Percentiles rank a stretch among this genome's conserved stretches.
phyloP scores from a whole-genome alignment of 805 yeast species.

The Priceomyces medius region DNA sequence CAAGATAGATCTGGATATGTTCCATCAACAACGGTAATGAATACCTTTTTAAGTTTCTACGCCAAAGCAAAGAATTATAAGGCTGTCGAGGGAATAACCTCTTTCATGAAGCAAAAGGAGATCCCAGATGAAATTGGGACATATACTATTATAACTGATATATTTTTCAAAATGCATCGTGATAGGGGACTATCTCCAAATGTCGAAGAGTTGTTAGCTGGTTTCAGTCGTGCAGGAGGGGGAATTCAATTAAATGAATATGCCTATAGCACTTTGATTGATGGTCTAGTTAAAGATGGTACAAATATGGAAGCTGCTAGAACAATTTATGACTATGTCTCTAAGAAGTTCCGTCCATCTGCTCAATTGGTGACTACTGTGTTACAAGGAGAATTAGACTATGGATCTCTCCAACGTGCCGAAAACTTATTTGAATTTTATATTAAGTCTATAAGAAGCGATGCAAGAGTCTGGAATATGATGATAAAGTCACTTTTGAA shows the following conservation, averaged over 20 bases:
- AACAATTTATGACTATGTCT: slow-evolving; percentile 43
- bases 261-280: slow-evolving; percentile 53
- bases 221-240: slow-evolving; percentile 33
- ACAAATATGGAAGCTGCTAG: slow-evolving; percentile 52
- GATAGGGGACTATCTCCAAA: slow-evolving; percentile 45
- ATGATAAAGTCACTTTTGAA: slow-evolving; percentile 31
- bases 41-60: slow-evolving; percentile 47
- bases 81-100: slow-evolving; percentile 49
- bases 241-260: slow-evolving; percentile 30
- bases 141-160: slow-evolving; percentile 57
- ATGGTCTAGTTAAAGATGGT: slow-evolving; percentile 51
- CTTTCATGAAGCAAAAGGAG: slow-evolving; percentile 40
- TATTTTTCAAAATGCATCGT: slow-evolving; percentile 46
- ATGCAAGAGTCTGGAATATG: slow-evolving; percentile 44
- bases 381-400: slow-evolving; percentile 46
- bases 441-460: slow-evolving; percentile 30
- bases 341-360: slow-evolving; percentile 29
- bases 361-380: slow-evolving; percentile 44
- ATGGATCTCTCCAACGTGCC: slow-evolving; percentile 35
- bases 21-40: slow-evolving; percentile 52
- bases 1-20: slow-evolving; percentile 29
- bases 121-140: slow-evolving; percentile 62
- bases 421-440: slow-evolving; percentile 34
- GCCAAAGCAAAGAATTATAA: slow-evolving; percentile 40
- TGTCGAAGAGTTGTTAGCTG: slow-evolving; percentile 38